A percentile compares a stretch with the other conserved stretches of the same genome.
Evolutionary conservation across 345 rosid genomes (phyloP).

Genomic region (Gossypium herbaceum): DNA sequence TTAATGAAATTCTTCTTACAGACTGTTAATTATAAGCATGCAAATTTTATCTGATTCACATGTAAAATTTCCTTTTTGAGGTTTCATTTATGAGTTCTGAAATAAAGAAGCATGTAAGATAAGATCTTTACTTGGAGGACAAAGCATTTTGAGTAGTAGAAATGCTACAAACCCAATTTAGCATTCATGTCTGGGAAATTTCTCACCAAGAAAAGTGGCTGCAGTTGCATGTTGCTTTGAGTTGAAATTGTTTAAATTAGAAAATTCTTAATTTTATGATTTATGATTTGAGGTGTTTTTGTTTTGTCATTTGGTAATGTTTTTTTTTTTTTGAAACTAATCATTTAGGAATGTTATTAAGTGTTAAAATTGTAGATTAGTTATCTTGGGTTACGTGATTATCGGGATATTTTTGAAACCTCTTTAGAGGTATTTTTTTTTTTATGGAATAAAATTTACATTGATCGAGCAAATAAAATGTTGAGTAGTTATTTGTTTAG

Average conservation of each 20-base stretch:
- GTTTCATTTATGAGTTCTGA: background rate
- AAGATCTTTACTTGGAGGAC: background rate
- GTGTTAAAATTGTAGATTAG: no score
- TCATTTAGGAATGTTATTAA: no score
- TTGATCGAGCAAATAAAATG: no score
- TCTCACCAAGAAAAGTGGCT: background rate
- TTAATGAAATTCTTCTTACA: constrained; percentile 69
- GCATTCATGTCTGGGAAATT: background rate
- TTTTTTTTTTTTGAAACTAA: no score
- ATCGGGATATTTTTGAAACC: no score
- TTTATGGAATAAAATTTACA: no score
- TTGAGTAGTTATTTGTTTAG: no score
- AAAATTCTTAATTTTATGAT: background rate
- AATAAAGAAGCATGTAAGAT: background rate
- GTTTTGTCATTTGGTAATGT: background rate
- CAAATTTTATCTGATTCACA: background rate
- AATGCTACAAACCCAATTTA: background rate
- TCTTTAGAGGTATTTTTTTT: no score
- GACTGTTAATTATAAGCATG: constrained; percentile 51
- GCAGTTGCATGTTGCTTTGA: background rate
- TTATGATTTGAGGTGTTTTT: background rate
- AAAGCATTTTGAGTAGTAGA: background rate
- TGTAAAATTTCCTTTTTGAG: background rate
- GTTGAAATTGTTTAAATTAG: background rate
- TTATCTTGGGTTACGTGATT: no score